These are phyloP conservation scores for Gossypium trilobum DNA, from an alignment of 441 rosid species.

Conservation along the genomic window DNA sequence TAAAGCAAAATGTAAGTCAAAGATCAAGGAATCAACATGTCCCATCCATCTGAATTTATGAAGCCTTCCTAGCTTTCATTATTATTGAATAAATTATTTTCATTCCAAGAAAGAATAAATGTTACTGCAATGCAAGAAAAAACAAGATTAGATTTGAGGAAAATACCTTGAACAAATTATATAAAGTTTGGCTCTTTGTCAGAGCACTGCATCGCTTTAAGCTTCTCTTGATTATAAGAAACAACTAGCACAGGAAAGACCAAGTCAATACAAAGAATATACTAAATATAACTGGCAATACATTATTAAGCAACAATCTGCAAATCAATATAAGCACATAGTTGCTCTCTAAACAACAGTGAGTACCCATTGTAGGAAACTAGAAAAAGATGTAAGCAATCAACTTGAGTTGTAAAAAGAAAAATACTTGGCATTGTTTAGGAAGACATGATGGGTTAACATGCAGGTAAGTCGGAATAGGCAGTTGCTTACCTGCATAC, in stretches of 20 bases:
- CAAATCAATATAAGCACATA: not conserved
- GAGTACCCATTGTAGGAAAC: not conserved
- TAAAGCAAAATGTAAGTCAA: not conserved
- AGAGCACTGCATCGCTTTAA: conserved; percentile 89
- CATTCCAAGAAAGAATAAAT: conserved; percentile 6
- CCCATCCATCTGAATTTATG: not conserved
- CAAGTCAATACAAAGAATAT: conserved; percentile 12
- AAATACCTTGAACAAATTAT: conserved; percentile 82
- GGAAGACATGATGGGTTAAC: not conserved
- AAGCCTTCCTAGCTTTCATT: not conserved
- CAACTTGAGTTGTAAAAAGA: not conserved
- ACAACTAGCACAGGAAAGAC: conserved; percentile 46
- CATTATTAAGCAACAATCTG: not conserved
- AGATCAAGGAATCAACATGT: conserved; percentile 7
- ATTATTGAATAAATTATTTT: not conserved
- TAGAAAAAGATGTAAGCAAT: not conserved
- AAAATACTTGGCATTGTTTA: not conserved
- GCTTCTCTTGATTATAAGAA: conserved; percentile 90
- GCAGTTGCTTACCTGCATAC: conserved; percentile 69
- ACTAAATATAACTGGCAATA: not conserved
- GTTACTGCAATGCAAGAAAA: conserved; percentile 5
- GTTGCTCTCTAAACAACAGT: not conserved
- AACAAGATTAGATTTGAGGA: conserved; percentile 2
- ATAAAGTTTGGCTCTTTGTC: conserved; percentile 79
- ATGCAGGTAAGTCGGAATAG: conserved; percentile 1